Conservation (phyloP, 73 alveolate genomes). For the Symbiodinium natans region DNA sequence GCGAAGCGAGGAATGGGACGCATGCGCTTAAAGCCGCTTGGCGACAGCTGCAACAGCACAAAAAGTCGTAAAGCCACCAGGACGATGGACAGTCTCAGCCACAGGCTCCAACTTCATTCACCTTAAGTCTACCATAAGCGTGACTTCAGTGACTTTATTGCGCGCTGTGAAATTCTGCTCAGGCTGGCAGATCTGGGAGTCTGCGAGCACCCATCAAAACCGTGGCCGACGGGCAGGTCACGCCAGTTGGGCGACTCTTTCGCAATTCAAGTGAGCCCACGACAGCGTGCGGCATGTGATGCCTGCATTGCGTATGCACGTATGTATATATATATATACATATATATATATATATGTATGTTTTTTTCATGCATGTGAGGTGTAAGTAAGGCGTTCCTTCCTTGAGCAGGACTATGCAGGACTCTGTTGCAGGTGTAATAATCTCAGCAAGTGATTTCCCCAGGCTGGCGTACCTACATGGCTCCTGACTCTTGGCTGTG, state of each 20-base stretch:
- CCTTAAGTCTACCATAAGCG: too few relatives aligned
- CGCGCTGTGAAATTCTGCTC: not conserved
- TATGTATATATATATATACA: not conserved
- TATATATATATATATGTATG: too few relatives aligned
- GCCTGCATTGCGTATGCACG: not conserved
- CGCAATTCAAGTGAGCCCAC: not conserved
- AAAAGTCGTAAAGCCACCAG: too few relatives aligned
- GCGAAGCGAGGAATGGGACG: not conserved
- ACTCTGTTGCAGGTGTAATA: too few relatives aligned
- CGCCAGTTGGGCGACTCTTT: not conserved
- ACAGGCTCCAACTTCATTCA: too few relatives aligned
- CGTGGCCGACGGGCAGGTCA: not conserved
- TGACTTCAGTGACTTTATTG: not conserved
- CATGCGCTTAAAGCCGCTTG: not conserved
- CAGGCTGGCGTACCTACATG: slow-evolving; percentile 84
- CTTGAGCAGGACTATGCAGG: too few relatives aligned
- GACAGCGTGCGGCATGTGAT: not conserved
- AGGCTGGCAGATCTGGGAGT: slow-evolving; percentile 11
- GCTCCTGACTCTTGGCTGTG: slow-evolving; percentile 40
- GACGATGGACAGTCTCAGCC: not conserved
- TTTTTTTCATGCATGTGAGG: too few relatives aligned
- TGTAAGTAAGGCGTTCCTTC: too few relatives aligned
- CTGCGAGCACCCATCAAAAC: not conserved
- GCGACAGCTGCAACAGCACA: too few relatives aligned
- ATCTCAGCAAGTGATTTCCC: too few relatives aligned